These are phyloP conservation scores for Fusarium temperatum DNA, from an alignment of 2,329 filamentous ascomycete species.

Conservation along the genomic window DNA sequence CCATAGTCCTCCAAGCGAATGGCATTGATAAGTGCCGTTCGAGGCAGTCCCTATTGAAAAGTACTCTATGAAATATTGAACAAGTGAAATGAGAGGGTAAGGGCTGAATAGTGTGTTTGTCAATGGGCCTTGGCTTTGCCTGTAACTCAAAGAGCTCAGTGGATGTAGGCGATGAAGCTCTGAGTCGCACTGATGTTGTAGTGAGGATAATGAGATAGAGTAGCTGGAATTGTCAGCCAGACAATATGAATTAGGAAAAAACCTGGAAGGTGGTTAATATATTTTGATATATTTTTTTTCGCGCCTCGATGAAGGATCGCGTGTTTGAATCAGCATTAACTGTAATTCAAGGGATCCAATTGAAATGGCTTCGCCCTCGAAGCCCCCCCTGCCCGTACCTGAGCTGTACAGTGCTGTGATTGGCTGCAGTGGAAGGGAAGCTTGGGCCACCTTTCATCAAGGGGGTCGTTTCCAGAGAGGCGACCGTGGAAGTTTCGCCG, in stretches of 20 bases:
- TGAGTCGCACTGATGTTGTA: background rate
- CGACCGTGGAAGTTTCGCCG: constrained; percentile 46
- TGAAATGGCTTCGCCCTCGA: background rate
- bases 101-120: background rate
- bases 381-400: background rate
- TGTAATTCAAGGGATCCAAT: background rate
- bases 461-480: constrained; percentile 41
- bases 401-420: constrained; percentile 24
- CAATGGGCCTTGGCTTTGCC: background rate
- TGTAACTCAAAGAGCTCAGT: background rate
- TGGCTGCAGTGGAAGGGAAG: constrained; percentile 30
- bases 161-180: background rate
- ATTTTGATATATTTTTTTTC: background rate
- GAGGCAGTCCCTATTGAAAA: background rate
- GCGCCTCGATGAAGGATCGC: background rate
- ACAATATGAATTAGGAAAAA: background rate
- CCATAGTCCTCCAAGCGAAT: background rate
- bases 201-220: background rate
- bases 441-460: constrained; percentile 38
- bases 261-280: background rate
- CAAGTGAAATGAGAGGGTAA: background rate
- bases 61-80: background rate
- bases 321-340: background rate
- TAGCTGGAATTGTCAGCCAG: background rate
- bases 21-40: constrained; percentile 18